Conservation (phyloP, 2,329 filamentous ascomycete species). For the Microsporum audouinii region DNA sequence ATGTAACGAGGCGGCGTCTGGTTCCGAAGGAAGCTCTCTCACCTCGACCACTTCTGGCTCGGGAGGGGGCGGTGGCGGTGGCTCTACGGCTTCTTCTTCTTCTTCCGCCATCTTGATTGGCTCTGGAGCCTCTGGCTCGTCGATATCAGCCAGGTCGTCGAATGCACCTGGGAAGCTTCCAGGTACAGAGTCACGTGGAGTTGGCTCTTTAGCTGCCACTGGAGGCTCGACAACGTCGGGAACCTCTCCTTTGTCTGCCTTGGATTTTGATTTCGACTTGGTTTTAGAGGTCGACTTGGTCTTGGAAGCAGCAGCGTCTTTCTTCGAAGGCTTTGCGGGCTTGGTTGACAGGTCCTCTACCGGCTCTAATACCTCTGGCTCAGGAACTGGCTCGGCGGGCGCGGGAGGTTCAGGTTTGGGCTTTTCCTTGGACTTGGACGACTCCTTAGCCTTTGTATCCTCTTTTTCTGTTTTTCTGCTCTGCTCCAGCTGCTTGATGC, state of each 20-base stretch:
- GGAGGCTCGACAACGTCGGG: neutral
- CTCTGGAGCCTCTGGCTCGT: constrained; percentile 28
- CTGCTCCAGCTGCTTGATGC: constrained; percentile 40
- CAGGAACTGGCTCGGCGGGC: constrained; percentile 18
- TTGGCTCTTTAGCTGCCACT: constrained; percentile 15
- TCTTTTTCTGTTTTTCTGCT: constrained; percentile 31
- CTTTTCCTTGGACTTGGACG: constrained; percentile 29
- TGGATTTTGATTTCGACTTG: constrained; percentile 5
- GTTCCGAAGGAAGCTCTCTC: constrained; percentile 31
- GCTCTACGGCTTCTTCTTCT: neutral
- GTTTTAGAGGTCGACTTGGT: neutral
- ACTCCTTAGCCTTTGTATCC: constrained; percentile 26
- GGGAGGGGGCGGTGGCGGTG: constrained; percentile 17
- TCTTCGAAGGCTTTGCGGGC: constrained; percentile 15
- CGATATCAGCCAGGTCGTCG: constrained; percentile 27
- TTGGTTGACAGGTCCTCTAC: constrained; percentile 16
- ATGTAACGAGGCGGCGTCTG: neutral
- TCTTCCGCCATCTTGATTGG: constrained; percentile 21
- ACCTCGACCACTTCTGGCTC: neutral
- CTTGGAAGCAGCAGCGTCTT: constrained; percentile 26
- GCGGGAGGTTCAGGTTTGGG: constrained; percentile 22
- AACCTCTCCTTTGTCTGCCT: neutral
- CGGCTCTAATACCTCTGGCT: neutral
- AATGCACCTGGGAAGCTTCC: constrained; percentile 46
- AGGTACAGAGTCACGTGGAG: constrained; percentile 34